Evolutionary conservation across 352 stramenopile genomes (phyloP).

Genomic region (Phytophthora hybrid): DNA sequence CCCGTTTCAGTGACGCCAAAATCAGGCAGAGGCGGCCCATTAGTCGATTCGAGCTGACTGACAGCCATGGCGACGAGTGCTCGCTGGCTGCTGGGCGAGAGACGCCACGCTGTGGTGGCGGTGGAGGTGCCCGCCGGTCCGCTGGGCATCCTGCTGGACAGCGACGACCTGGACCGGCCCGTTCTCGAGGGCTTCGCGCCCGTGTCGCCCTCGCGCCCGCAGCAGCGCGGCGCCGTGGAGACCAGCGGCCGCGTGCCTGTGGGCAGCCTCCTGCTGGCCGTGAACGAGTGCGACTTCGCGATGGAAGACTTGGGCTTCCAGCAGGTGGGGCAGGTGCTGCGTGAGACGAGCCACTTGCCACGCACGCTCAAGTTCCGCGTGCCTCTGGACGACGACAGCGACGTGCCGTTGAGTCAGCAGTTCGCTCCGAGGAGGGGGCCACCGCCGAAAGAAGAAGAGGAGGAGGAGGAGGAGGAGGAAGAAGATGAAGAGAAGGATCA

Average conservation of each 20-base stretch:
- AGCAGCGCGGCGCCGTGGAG: slow-evolving; percentile 57
- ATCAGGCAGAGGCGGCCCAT: background rate
- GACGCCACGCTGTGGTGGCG: background rate
- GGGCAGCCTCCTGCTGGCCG: slow-evolving; percentile 59
- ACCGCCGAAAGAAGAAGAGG: slow-evolving; percentile 26
- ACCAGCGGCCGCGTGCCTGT: slow-evolving; percentile 45
- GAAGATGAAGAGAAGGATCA: too few species aligned
- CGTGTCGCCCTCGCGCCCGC: slow-evolving; percentile 29
- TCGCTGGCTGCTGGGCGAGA: slow-evolving; percentile 23
- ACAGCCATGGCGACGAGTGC: slow-evolving; percentile 23
- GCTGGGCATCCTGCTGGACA: slow-evolving; percentile 71
- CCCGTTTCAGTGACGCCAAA: background rate
- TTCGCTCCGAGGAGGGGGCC: slow-evolving; percentile 29
- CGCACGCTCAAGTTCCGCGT: slow-evolving; percentile 59
- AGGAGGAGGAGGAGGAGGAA: slow-evolving; percentile 3
- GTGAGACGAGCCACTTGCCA: slow-evolving; percentile 51
- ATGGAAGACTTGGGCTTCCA: slow-evolving; percentile 44
- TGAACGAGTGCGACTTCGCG: slow-evolving; percentile 73
- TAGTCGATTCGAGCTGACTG: background rate
- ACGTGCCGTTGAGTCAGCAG: slow-evolving; percentile 33
- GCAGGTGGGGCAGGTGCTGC: slow-evolving; percentile 58
- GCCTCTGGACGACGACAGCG: slow-evolving; percentile 30
- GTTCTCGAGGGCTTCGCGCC: slow-evolving; percentile 69
- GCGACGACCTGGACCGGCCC: slow-evolving; percentile 38
- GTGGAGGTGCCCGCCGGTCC: slow-evolving; percentile 59